Evolutionary conservation across 2,329 filamentous ascomycete genomes (phyloP).

Genomic region (Paecilomyces variotii): DNA sequence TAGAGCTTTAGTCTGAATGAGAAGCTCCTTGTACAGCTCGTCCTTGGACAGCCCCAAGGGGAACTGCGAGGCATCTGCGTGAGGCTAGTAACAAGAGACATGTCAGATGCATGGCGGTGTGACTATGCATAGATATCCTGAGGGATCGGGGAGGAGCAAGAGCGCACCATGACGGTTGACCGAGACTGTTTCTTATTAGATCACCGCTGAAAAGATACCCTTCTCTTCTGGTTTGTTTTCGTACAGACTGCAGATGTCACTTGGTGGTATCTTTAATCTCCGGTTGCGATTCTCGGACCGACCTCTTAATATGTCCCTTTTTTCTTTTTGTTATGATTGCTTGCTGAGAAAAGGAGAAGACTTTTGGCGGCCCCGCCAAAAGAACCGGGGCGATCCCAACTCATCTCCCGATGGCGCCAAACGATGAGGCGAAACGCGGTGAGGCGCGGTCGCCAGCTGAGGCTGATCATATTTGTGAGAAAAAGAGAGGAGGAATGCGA

Average conservation of each 20-base stretch:
- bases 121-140: not conserved
- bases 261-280: not conserved
- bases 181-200: not conserved
- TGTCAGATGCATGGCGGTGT: not conserved
- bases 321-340: not conserved
- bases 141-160: not conserved
- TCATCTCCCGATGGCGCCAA: not conserved
- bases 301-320: not conserved
- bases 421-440: not conserved
- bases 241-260: not conserved
- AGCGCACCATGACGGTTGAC: not conserved
- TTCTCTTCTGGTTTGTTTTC: not conserved
- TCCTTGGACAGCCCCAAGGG: slow-evolving; percentile 28
- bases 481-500: not conserved
- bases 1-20: slow-evolving; percentile 31
- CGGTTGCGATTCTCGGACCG: not conserved
- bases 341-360: not conserved
- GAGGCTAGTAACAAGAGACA: slow-evolving; percentile 26
- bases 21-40: slow-evolving; percentile 35
- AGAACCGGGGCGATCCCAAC: not conserved
- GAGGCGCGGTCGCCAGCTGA: not conserved
- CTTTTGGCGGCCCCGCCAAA: not conserved
- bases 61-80: slow-evolving; percentile 42
- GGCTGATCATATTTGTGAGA: not conserved
- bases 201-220: not conserved